A percentile compares a stretch with the other conserved stretches of the same genome.
phyloP scores from a whole-genome alignment of 2,329 filamentous ascomycete genomes.

The Aspergillus hortae region DNA sequence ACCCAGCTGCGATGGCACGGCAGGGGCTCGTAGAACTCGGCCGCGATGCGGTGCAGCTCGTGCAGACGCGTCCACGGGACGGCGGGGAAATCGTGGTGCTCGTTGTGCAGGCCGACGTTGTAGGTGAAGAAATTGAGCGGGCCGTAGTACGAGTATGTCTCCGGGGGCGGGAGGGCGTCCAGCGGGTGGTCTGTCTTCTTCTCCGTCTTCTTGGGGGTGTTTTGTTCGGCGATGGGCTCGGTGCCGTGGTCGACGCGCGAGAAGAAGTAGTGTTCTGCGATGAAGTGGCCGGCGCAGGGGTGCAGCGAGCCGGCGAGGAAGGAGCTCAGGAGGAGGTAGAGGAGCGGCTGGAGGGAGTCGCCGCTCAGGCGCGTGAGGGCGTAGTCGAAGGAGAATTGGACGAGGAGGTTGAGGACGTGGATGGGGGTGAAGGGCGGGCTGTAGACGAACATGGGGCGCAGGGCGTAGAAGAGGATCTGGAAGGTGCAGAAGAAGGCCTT shows the following conservation, averaged over 20 bases:
- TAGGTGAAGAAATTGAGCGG: conserved; percentile 88
- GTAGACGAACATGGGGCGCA: conserved; percentile 94
- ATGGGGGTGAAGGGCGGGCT: conserved; percentile 80
- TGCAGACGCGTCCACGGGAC: conserved; percentile 89
- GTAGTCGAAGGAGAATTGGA: conserved; percentile 76
- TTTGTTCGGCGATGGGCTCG: conserved; percentile 52
- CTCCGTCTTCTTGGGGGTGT: conserved; percentile 30
- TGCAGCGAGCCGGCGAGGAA: conserved; percentile 94
- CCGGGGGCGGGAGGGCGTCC: conserved; percentile 68
- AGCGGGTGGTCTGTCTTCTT: conserved; percentile 46
- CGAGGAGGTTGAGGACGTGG: conserved; percentile 75
- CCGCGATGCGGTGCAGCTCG: conserved; percentile 71
- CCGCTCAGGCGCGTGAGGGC: conserved; percentile 61
- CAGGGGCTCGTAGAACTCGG: conserved; percentile 86
- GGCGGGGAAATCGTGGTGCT: conserved; percentile 98
- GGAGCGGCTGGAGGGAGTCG: conserved; percentile 56
- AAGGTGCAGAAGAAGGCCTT: conserved; percentile 99
- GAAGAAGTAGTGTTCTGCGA: conserved; percentile 91
- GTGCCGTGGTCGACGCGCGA: conserved; percentile 37
- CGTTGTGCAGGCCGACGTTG: conserved; percentile 96
- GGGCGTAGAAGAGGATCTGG: conserved; percentile 97
- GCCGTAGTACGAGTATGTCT: conserved; percentile 97
- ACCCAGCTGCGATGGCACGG: conserved; percentile 88
- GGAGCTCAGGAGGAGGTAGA: conserved; percentile 82
- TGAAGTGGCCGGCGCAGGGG: conserved; percentile 95